These are phyloP conservation scores for Trichoderma citrinoviride DNA, from an alignment of 2,329 filamentous ascomycete species.

Conservation along the genomic window DNA sequence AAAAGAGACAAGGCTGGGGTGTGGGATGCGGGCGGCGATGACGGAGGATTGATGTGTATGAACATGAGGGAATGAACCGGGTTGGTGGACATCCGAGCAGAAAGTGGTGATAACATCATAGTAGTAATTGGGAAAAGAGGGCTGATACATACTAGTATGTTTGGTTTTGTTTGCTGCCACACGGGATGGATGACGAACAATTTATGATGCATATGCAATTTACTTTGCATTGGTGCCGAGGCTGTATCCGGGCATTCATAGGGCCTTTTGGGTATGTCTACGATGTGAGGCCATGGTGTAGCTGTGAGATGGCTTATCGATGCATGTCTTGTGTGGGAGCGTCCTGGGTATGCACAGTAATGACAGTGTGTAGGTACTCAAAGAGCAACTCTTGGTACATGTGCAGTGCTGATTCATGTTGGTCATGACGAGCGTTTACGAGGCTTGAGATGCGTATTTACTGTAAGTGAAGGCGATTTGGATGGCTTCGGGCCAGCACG, in stretches of 20 bases:
- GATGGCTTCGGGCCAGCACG: not conserved
- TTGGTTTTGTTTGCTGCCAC: conserved; percentile 3
- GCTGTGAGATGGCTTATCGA: not conserved
- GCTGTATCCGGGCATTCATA: not conserved
- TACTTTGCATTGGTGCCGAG: not conserved
- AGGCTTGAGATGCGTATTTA: not conserved
- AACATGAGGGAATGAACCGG: not conserved
- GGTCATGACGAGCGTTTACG: not conserved
- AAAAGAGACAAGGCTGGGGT: not conserved
- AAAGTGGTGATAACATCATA: not conserved
- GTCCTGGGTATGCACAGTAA: not conserved
- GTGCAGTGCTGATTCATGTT: not conserved
- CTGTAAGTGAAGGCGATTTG: not conserved
- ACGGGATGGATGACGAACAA: not conserved
- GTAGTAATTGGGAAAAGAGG: not conserved
- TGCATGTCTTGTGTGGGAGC: not conserved
- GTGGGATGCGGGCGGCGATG: not conserved
- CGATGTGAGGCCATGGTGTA: not conserved
- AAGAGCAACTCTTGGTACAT: not conserved
- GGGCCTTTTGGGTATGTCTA: not conserved
- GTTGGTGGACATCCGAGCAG: not conserved
- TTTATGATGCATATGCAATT: conserved; percentile 9
- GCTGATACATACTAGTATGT: too few relatives aligned
- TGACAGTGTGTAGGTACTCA: too few relatives aligned
- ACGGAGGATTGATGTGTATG: conserved; percentile 1